Base-by-base conservation (phyloP, 768 basidiomycete genomes). In the Rhizopogon roseolus region DNA sequence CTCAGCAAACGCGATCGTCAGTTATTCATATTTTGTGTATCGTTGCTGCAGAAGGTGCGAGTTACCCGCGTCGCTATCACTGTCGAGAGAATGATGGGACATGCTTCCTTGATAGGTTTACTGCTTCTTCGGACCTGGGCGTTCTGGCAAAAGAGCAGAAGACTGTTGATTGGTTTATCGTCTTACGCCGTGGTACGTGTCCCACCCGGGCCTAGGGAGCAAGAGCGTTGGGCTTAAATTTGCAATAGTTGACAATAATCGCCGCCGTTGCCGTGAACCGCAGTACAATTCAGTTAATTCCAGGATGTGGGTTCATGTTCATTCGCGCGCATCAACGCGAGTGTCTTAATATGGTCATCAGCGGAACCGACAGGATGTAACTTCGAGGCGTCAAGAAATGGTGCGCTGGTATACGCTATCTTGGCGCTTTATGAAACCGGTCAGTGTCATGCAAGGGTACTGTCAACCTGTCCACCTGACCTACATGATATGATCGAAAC, bases 81-180 rank as follows among this genome's bases (percentile, higher is more conserved):
- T n/a, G 19, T 37, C 17, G 6, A 16, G 34, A 10, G 3, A 1
- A 10, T 22, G 46, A 3, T 5, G 16, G 46, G 14, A 16, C 14
- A 28, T 41, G 32, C 37, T 22, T 40, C n/a, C n/a, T 29, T 6
- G 16, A 17, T 40, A 64, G 63, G 42, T 29, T 57, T 63, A 32
- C 50, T 63, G 3, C 5, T 56, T 42, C 17, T 62, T 17, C 59
- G 57, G 52, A 64, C 62, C 8, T 62, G 55, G 28, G 62, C 62
- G 1, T 64, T 58, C 13, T 63, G 62, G 62, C 40, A 55, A 27
- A 38, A 57, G 7, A 28, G 58, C 28, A 63, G 45, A 28, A 27
- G 41, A 7, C 10, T 63, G 4, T 41, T 54, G 25, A 58, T 46
- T 22, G 60, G 54, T 25, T 60, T 65, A 19, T 10, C 45, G 8